Evolutionary conservation across 106 monocot species (phyloP).

Genomic region (Allium fistulosum): DNA sequence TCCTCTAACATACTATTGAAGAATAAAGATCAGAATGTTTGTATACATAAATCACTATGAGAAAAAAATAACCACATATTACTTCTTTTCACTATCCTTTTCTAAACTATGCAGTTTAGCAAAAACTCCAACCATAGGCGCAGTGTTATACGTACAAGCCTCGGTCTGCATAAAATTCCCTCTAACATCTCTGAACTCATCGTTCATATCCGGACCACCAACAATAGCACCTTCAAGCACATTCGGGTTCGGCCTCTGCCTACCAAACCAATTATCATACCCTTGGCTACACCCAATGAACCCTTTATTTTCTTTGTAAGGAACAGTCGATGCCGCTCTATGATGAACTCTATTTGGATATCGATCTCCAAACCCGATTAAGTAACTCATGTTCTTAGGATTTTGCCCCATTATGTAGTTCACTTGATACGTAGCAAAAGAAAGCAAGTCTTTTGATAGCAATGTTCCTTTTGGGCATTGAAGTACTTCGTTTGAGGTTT

Average conservation of each 20-base stretch:
- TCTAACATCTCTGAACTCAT: slow-evolving; percentile 37
- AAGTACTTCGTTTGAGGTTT: neutral
- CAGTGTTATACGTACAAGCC: slow-evolving; percentile 67
- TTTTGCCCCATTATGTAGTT: slow-evolving; percentile 59
- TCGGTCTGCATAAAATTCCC: slow-evolving; percentile 60
- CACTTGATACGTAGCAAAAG: slow-evolving; percentile 24
- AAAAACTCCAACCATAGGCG: slow-evolving; percentile 47
- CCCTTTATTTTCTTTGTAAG: slow-evolving; percentile 23
- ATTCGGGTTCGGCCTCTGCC: slow-evolving; percentile 39
- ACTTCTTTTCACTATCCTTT: no score
- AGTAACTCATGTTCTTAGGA: slow-evolving; percentile 38
- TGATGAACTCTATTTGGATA: slow-evolving; percentile 52
- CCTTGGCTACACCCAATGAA: slow-evolving; percentile 60
- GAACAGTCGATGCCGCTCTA: slow-evolving; percentile 37
- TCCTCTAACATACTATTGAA: no score
- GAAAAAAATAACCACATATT: no score
- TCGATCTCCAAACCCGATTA: slow-evolving; percentile 35
- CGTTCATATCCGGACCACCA: slow-evolving; percentile 40
- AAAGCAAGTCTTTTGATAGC: slow-evolving; percentile 6
- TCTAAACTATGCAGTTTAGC: slow-evolving; percentile 22
- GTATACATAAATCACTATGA: no score
- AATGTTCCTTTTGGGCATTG: slow-evolving; percentile 18
- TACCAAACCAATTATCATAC: slow-evolving; percentile 43
- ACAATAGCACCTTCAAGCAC: slow-evolving; percentile 46
- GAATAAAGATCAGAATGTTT: no score